These are phyloP conservation scores for Tricholoma sp. DNA, from an alignment of 768 basidiomycete species.

Conservation along the genomic window DNA sequence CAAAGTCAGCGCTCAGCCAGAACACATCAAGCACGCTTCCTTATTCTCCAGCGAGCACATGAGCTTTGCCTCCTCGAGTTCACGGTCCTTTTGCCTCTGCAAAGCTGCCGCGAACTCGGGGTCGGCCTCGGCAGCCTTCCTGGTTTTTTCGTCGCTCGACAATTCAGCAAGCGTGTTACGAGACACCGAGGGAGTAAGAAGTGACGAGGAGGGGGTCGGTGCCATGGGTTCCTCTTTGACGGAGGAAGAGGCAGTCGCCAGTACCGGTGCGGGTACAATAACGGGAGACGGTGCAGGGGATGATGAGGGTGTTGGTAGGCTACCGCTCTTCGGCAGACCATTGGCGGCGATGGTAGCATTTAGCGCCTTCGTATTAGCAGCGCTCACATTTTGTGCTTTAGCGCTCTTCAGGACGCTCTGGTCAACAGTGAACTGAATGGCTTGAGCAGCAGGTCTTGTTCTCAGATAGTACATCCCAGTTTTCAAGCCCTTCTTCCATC, in stretches of 20 bases:
- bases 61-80: conserved; percentile 77
- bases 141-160: conserved; percentile 44
- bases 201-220: conserved; percentile 20
- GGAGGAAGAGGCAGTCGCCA: conserved; percentile 9
- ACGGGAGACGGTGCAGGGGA: conserved; percentile 18
- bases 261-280: conserved; percentile 2
- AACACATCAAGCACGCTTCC: conserved; percentile 92
- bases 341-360: conserved; percentile 7
- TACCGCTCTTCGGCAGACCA: not conserved
- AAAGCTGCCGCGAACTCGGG: conserved; percentile 82
- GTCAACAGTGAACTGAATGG: conserved; percentile 97
- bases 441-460: conserved; percentile 90
- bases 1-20: conserved; percentile 42
- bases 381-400: conserved; percentile 38
- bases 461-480: conserved; percentile 99
- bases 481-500: conserved; percentile 99
- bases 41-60: conserved; percentile 89
- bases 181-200: conserved; percentile 13
- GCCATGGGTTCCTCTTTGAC: conserved; percentile 23
- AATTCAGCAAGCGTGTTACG: conserved; percentile 23
- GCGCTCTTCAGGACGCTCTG: conserved; percentile 68
- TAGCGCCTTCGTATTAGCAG: conserved; percentile 18
- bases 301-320: conserved; percentile 22
- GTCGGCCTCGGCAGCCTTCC: conserved; percentile 50
- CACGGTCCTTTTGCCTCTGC: conserved; percentile 61